Evolutionary conservation across 352 stramenopile species (phyloP).

Genomic region (Chrysophaeum taylorii): DNA sequence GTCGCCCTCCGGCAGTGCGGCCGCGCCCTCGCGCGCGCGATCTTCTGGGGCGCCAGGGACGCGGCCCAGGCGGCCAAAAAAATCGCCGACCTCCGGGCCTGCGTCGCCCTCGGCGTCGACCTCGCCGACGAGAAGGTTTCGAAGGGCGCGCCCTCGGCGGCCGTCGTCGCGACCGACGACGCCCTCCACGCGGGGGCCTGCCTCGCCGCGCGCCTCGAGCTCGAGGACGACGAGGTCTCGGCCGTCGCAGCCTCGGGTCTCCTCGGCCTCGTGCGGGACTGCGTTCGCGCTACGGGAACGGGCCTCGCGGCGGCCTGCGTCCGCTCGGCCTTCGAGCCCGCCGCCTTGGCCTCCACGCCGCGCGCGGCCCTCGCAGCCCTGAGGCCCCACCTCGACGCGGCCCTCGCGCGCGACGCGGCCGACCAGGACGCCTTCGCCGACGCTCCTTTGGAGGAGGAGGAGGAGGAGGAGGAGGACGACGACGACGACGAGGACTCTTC

Average conservation of each 20-base stretch:
- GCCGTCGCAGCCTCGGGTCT: background rate
- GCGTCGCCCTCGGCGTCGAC: background rate
- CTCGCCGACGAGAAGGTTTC: background rate
- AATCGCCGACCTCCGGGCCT: background rate
- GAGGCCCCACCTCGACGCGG: background rate
- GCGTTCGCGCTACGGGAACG: background rate
- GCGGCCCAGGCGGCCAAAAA: background rate
- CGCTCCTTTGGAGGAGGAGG: background rate
- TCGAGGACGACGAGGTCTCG: background rate
- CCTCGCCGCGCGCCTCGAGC: too few species aligned
- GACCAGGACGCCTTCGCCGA: background rate
- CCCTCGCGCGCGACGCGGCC: background rate
- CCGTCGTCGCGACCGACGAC: background rate
- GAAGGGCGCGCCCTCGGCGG: background rate
- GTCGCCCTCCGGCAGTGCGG: background rate
- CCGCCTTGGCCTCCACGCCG: background rate
- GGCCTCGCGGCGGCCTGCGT: background rate
- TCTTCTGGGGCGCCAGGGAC: background rate
- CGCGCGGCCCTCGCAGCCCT: background rate
- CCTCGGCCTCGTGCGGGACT: background rate
- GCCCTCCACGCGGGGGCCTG: background rate
- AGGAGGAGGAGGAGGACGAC: background rate
- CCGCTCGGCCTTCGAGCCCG: background rate
- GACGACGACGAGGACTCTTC: background rate
- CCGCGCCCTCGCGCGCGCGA: background rate